Base-by-base conservation (phyloP, 2,329 filamentous ascomycete genomes). In the Stagonosporopsis chrysanthemi region DNA sequence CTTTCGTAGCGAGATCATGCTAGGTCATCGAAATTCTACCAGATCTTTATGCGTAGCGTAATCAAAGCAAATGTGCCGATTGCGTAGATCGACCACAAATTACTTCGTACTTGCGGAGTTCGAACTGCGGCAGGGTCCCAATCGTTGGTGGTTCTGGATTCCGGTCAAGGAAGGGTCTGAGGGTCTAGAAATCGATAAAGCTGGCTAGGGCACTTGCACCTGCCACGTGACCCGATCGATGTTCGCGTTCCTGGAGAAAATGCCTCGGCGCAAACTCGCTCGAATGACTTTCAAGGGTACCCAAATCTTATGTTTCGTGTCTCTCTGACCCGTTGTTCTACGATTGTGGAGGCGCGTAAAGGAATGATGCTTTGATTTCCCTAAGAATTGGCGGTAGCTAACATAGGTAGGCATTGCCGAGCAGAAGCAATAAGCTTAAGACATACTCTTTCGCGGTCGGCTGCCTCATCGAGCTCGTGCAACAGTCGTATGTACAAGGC, bases 401-500 rank as follows among this genome's bases (percentile, higher is more conserved):
- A 55, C 36, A 59, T 40, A 51, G 38, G 35, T 33, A 39, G 39
- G 35, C 43, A 44, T 44, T 48, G 39, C 43, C 50, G 42, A 47
- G 41, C 51, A 50, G 46, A 22, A 54, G 56, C 56, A 46, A 42
- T 47, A 19, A 55, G 53, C 52, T 33, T 52, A 53, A 58, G 40
- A 44, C 33, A 52, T 58, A 51, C 51, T 44, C 42, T 48, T 61
- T 43, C 52, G 42, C 57, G 49, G 49, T 57, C 58, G 60, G 44
- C 42, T 59, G 47, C 50, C 62, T 50, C 49, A 43, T 52, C 33
- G 51, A 66, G 56, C 63, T 61, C 56, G 56, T 57, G 49, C 54
- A 57, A 58, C 54, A 50, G 59, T 58, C 56, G 61, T 74, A 74
- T 75, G 52, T 74, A 75, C 72, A 74, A 67, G 64, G 62, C 62